These are phyloP conservation scores for Saitozyma podzolica DNA, from an alignment of 768 basidiomycete species.

Conservation along the genomic window DNA sequence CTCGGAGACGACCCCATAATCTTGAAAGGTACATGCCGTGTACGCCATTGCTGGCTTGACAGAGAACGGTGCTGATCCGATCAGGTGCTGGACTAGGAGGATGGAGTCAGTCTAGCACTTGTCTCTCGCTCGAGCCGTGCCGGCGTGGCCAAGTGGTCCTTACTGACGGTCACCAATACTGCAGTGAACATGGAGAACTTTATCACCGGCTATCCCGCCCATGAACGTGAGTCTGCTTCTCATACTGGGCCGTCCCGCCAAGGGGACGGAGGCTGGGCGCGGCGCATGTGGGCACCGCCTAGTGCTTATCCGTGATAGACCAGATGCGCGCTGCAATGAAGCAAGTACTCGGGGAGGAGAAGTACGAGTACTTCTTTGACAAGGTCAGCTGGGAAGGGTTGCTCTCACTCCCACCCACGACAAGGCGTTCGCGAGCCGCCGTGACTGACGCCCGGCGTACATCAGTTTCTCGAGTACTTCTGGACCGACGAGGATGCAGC, in stretches of 20 bases:
- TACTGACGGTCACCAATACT: background rate
- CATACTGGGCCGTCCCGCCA: too few species aligned
- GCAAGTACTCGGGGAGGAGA: slow-evolving; percentile 62
- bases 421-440: background rate
- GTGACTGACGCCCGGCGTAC: too few species aligned
- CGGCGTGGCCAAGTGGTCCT: too few species aligned
- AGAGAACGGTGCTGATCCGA: slow-evolving; percentile 4
- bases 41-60: background rate
- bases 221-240: slow-evolving; percentile 57
- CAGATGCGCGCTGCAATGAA: slow-evolving; percentile 71
- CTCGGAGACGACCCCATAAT: slow-evolving; percentile 37
- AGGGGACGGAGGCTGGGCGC: too few species aligned
- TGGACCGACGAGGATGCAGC: slow-evolving; percentile 72
- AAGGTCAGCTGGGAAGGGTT: slow-evolving; percentile 57
- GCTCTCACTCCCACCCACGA: background rate
- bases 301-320: background rate
- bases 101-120: slow-evolving; percentile 57
- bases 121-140: background rate
- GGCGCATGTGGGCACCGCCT: too few species aligned
- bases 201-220: slow-evolving; percentile 69
- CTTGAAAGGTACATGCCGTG: slow-evolving; percentile 23
- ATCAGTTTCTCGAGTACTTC: slow-evolving; percentile 77
- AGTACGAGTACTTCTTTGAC: slow-evolving; percentile 79
- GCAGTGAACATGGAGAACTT: slow-evolving; percentile 66
- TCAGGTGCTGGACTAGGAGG: slow-evolving; percentile 71